These are phyloP conservation scores for Ophiostoma angusticollis DNA, from an alignment of 2,329 filamentous ascomycete genomes.

Conservation along the genomic window DNA sequence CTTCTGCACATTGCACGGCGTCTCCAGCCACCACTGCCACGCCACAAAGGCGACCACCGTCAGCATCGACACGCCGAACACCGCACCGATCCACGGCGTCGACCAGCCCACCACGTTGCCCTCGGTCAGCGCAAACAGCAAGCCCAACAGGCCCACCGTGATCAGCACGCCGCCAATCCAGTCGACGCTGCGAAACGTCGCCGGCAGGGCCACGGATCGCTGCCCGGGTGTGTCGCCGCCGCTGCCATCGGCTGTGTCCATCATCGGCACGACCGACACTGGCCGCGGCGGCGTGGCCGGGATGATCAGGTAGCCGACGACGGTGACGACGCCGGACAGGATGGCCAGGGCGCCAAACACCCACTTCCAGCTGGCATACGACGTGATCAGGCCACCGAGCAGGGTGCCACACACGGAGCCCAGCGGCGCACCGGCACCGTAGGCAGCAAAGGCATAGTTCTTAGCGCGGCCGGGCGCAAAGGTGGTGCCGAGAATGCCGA, in stretches of 20 bases:
- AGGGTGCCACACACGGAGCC: slow-evolving; percentile 54
- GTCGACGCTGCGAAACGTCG: slow-evolving; percentile 32
- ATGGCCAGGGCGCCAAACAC: slow-evolving; percentile 54
- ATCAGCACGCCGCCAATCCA: slow-evolving; percentile 54
- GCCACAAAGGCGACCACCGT: slow-evolving; percentile 43
- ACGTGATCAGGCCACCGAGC: slow-evolving; percentile 47
- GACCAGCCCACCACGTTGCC: slow-evolving; percentile 58
- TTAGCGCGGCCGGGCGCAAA: slow-evolving; percentile 56
- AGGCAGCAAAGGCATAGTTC: slow-evolving; percentile 56
- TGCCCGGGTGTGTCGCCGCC: too few species aligned
- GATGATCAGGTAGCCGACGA: slow-evolving; percentile 46
- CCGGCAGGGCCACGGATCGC: slow-evolving; percentile 19
- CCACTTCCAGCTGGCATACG: slow-evolving; percentile 53
- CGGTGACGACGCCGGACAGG: slow-evolving; percentile 42
- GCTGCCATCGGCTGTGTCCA: too few species aligned
- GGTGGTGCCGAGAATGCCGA: slow-evolving; percentile 55
- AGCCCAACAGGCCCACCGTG: slow-evolving; percentile 46
- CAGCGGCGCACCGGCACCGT: slow-evolving; percentile 51
- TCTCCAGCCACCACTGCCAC: slow-evolving; percentile 51
- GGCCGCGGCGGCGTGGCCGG: slow-evolving; percentile 23
- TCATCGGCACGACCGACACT: background rate
- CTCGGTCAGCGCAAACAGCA: slow-evolving; percentile 55
- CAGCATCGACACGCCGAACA: slow-evolving; percentile 45
- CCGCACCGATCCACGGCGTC: slow-evolving; percentile 45
- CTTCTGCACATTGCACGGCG: slow-evolving; percentile 24